Conservation (phyloP, 176 grass and related monocot species). For the Neostapfia colusana region DNA sequence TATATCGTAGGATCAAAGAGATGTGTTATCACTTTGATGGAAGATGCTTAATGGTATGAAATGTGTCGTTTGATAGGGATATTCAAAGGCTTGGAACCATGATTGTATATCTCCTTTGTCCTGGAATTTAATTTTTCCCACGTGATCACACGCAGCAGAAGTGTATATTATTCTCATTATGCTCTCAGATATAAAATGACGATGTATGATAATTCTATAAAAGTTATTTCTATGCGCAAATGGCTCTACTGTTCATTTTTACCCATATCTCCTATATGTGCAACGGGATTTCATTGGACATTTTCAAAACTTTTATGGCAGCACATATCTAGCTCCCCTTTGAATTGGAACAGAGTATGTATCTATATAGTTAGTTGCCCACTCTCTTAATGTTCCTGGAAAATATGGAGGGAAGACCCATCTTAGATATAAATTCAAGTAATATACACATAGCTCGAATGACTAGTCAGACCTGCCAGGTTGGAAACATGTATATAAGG, state of each 20-base stretch:
- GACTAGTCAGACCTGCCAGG: slow-evolving; percentile 7
- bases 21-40: not conserved
- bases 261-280: not conserved
- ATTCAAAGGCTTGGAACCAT: too few relatives aligned
- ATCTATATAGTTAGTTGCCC: too few relatives aligned
- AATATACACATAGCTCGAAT: not conserved
- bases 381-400: not conserved
- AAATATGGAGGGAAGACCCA: not conserved
- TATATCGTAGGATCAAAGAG: not conserved
- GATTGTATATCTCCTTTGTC: too few relatives aligned
- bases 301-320: not conserved
- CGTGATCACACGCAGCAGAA: too few relatives aligned
- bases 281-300: not conserved
- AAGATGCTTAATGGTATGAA: too few relatives aligned
- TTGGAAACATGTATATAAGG: slow-evolving; percentile 19
- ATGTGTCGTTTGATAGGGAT: too few relatives aligned
- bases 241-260: not conserved
- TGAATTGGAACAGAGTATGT: too few relatives aligned
- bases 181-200: too few relatives aligned
- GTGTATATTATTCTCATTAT: too few relatives aligned
- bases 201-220: too few relatives aligned
- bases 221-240: not conserved
- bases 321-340: too few relatives aligned
- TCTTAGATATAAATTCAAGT: not conserved
- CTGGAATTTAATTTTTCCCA: too few relatives aligned